Evolutionary conservation across 805 yeast genomes (phyloP), one percentile per base, ranked within the genome.

Genomic region (Cyberlindnera misumaiensis): DNA sequence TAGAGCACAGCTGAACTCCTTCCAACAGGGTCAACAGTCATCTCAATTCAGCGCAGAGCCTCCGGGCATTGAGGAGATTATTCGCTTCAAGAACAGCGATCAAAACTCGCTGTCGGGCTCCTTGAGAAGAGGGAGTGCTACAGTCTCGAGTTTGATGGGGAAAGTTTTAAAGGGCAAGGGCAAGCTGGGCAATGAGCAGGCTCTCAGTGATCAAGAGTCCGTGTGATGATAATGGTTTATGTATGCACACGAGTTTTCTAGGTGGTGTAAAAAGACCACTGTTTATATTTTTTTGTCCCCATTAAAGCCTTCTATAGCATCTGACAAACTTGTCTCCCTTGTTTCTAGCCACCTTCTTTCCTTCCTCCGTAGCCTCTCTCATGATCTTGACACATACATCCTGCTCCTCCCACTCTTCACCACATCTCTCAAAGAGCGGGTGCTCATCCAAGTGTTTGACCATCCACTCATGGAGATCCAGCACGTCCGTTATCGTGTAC

Each of bases 381-480:
- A 93, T 93, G 36, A 86, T 75, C 44, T 73, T 64, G 16, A 89
- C 97, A 63, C 97, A 89, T 45, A 66, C 65, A 60, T 93, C 98
- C 16, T 68, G 62, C 3, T 61, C 58, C 62, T 89, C 97, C 85
- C 94, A 87, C 46, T 83, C 89, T 44, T 74, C 67, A 31, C 73
- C 63, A 46, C 88, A 72, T 49, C 97, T 75, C 62, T 80, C 87
- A 58, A 93, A 93, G 53, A 93, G 63, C 4, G 97, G 97, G 62
- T 93, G 98, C 43, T 74, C 84, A 40, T 83, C 88, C 40, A 93
- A 64, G 63, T 93, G 98, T 53, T 77, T 72, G 14, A 80, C 95
- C 98, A 93, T 93, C 98, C 98, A 90, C 28, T 79, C 68, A 59
- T 93, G 97, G 48, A 93, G 67, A 59, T 93, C 98, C 52, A 78